Percentiles rank a stretch among this genome's conserved stretches.
Evolutionary conservation across 2,329 filamentous ascomycete genomes (phyloP).

Genomic region (Ceratocystis papillata): DNA sequence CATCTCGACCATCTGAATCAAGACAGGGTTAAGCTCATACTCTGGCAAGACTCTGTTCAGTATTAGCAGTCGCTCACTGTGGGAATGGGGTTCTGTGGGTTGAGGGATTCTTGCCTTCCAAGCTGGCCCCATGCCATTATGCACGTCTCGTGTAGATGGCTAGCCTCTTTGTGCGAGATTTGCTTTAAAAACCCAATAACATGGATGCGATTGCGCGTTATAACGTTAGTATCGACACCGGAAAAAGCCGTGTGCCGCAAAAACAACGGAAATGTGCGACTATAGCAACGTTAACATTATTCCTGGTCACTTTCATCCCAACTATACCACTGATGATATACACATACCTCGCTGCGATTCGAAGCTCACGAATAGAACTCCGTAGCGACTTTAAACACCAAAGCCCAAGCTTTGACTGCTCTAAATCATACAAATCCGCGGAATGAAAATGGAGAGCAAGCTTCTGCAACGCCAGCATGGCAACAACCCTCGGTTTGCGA

Average conservation of each 20-base stretch:
- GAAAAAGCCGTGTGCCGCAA: slow-evolving; percentile 32
- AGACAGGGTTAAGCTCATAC: slow-evolving; percentile 73
- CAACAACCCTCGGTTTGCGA: slow-evolving; percentile 53
- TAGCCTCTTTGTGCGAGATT: slow-evolving; percentile 57
- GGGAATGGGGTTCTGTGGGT: not conserved
- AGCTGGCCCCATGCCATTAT: slow-evolving; percentile 80
- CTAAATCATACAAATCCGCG: slow-evolving; percentile 52
- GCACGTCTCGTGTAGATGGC: slow-evolving; percentile 67
- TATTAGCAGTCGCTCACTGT: slow-evolving; percentile 19
- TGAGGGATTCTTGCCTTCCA: slow-evolving; percentile 45
- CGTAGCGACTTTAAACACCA: slow-evolving; percentile 73
- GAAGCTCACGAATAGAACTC: slow-evolving; percentile 74
- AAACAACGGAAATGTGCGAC: slow-evolving; percentile 56
- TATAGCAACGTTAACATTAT: slow-evolving; percentile 30
- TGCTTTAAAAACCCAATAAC: slow-evolving; percentile 60
- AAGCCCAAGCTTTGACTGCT: slow-evolving; percentile 57
- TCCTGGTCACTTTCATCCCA: no score
- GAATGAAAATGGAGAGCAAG: slow-evolving; percentile 57
- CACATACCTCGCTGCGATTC: slow-evolving; percentile 63
- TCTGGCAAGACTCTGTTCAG: slow-evolving; percentile 53
- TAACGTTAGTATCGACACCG: slow-evolving; percentile 26
- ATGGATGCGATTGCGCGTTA: slow-evolving; percentile 31
- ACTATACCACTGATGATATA: slow-evolving; percentile 11
- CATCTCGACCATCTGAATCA: slow-evolving; percentile 76
- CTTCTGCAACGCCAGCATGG: slow-evolving; percentile 60